Conservation (phyloP, 106 monocot genomes). For the Allium cepa region DNA sequence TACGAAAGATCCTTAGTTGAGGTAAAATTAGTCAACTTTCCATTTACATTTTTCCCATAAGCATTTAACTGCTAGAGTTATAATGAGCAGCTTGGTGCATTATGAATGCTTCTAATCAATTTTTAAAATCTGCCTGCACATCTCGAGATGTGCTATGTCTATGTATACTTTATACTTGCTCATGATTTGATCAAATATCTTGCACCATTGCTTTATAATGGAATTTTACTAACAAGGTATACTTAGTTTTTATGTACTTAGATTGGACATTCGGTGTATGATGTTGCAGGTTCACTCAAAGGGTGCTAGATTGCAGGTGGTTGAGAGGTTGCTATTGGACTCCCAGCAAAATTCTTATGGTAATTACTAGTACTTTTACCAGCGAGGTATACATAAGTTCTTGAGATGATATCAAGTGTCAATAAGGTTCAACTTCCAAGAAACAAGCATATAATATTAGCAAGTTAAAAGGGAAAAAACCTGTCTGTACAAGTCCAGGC, state of each 20-base stretch:
- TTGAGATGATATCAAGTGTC: no score
- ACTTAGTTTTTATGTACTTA: no score
- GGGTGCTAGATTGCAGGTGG: slow-evolving; percentile 57
- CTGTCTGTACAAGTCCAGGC: no score
- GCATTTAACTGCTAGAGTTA: background rate
- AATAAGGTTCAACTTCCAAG: no score
- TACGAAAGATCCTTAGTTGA: slow-evolving; percentile 65
- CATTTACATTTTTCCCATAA: background rate
- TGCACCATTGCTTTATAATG: no score
- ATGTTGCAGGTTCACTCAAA: slow-evolving; percentile 71
- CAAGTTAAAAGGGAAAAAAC: no score
- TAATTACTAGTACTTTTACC: slow-evolving; percentile 9
- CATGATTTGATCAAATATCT: no score
- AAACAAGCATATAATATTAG: no score
- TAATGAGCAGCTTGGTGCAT: background rate
- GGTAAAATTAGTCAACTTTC: slow-evolving; percentile 22
- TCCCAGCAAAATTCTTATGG: slow-evolving; percentile 27
- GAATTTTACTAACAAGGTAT: no score
- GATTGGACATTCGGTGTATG: slow-evolving; percentile 1
- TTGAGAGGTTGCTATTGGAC: slow-evolving; percentile 52
- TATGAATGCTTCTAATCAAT: background rate
- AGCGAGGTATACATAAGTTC: no score
- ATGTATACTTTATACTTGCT: no score
- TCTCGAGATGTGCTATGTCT: background rate
- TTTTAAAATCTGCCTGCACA: background rate